Conservation (phyloP, 2,329 filamentous ascomycete genomes). For the Tetracladium maxilliforme region DNA sequence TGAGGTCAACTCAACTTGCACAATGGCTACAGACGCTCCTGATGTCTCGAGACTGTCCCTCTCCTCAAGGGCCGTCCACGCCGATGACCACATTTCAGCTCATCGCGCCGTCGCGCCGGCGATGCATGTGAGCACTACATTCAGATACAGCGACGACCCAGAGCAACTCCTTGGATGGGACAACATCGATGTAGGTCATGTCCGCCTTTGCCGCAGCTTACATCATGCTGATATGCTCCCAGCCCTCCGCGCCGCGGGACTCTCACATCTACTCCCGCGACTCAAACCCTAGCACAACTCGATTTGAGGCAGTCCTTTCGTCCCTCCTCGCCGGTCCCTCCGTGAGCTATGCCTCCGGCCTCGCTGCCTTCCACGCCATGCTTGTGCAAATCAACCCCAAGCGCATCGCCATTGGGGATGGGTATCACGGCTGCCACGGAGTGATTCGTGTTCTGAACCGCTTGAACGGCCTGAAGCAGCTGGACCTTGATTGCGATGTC, state of each 20-base stretch:
- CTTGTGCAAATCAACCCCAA: constrained; percentile 74
- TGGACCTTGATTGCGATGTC: constrained; percentile 55
- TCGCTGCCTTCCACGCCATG: constrained; percentile 78
- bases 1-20: no score
- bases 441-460: constrained; percentile 62
- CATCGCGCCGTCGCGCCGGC: constrained; percentile 75
- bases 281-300: constrained; percentile 64
- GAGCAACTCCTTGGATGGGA: constrained; percentile 38
- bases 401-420: constrained; percentile 66
- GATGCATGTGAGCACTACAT: constrained; percentile 84
- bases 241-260: constrained; percentile 37
- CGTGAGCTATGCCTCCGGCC: constrained; percentile 70
- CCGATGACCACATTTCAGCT: constrained; percentile 62
- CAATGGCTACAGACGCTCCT: no score
- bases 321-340: constrained; percentile 54
- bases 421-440: constrained; percentile 90
- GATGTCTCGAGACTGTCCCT: constrained; percentile 26
- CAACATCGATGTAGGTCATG: constrained; percentile 37
- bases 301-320: constrained; percentile 71
- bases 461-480: constrained; percentile 58
- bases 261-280: constrained; percentile 75
- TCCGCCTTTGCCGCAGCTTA: constrained; percentile 1
- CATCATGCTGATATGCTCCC: constrained; percentile 3
- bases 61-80: constrained; percentile 65
- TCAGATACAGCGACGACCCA: constrained; percentile 63